Percentiles rank a stretch among this genome's conserved stretches.
Evolutionary conservation across 208 protist genomes (phyloP).

Genomic region (Tritrichomonas foetus): DNA sequence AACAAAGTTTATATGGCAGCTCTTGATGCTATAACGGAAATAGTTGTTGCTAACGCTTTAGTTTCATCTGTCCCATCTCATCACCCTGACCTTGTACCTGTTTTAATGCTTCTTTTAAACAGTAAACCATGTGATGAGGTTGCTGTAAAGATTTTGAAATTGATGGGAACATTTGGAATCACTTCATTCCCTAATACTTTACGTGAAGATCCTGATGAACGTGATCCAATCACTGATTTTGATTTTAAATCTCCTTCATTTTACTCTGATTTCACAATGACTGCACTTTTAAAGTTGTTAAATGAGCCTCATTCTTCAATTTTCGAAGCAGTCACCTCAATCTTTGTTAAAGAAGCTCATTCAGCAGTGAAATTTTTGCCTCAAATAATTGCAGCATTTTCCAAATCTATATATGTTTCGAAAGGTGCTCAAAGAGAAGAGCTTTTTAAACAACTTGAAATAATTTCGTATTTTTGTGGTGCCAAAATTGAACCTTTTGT

Average conservation of each 20-base stretch:
- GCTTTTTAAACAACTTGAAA: conserved; percentile 21
- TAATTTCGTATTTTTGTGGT: background rate
- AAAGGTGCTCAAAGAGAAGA: background rate
- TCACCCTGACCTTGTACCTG: background rate
- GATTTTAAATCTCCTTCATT: background rate
- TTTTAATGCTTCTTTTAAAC: background rate
- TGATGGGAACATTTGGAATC: background rate
- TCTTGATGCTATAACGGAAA: background rate
- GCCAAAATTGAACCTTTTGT: too few relatives aligned
- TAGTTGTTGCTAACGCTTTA: background rate
- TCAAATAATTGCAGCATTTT: background rate
- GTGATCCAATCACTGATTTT: background rate
- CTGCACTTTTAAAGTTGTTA: background rate
- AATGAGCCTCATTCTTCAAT: background rate
- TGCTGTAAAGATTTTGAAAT: background rate
- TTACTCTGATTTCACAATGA: background rate
- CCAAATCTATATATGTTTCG: background rate
- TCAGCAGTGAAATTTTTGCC: background rate
- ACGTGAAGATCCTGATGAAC: background rate
- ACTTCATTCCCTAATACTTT: background rate
- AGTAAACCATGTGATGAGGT: background rate
- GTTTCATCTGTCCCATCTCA: background rate
- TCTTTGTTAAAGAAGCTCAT: background rate
- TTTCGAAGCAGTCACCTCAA: background rate
- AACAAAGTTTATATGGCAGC: conserved; percentile 6